A percentile compares a stretch with the other conserved stretches of the same genome.
Evolutionary conservation across 2,329 filamentous ascomycete genomes (phyloP).

Genomic region (Coleophoma crateriformis): DNA sequence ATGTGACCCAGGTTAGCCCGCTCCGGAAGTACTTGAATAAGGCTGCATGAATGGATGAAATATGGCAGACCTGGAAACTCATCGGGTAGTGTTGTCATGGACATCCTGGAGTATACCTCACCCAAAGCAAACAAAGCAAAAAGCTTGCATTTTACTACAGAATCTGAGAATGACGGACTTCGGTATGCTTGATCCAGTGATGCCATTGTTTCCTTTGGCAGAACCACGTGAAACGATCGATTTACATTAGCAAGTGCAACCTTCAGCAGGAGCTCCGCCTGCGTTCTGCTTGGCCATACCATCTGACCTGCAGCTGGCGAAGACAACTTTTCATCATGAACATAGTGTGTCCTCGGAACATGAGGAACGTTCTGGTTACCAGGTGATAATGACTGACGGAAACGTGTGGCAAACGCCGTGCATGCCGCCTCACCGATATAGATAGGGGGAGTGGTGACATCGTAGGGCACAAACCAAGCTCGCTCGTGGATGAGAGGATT

Average conservation of each 20-base stretch:
- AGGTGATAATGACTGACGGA: constrained; percentile 24
- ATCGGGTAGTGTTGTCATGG: constrained; percentile 22
- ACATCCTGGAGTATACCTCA: constrained; percentile 37
- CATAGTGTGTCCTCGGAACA: constrained; percentile 27
- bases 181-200: constrained; percentile 32
- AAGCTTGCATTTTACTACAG: constrained; percentile 32
- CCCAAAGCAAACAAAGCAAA: constrained; percentile 40
- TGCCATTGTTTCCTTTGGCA: constrained; percentile 30
- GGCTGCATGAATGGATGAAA: constrained; percentile 33
- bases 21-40: constrained; percentile 34
- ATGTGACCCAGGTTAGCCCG: constrained; percentile 36
- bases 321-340: constrained; percentile 3
- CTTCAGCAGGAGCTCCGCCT: constrained; percentile 31
- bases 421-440: constrained; percentile 31
- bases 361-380: constrained; percentile 19
- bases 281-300: constrained; percentile 32
- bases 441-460: constrained; percentile 26
- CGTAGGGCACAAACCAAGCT: constrained; percentile 29
- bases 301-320: constrained; percentile 23
- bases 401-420: constrained; percentile 30
- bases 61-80: constrained; percentile 38
- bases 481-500: constrained; percentile 30
- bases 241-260: constrained; percentile 35
- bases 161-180: constrained; percentile 27
- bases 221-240: constrained; percentile 36